These are phyloP conservation scores for Fusarium sp. DNA, from an alignment of 2,329 filamentous ascomycete species.

Conservation along the genomic window DNA sequence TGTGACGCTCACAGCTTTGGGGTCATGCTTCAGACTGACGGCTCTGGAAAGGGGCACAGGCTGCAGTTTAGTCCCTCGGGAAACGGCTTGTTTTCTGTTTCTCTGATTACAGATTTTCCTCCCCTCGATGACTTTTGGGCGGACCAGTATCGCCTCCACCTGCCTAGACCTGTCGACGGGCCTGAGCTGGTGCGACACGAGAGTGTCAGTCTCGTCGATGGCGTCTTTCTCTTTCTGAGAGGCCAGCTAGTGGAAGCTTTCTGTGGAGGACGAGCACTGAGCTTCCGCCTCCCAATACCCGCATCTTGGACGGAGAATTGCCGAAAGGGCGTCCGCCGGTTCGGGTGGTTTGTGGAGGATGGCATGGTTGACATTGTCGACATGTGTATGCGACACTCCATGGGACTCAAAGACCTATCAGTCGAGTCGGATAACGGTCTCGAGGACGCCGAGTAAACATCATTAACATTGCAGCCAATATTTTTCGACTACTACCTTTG, in stretches of 20 bases:
- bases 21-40: slow-evolving; percentile 45
- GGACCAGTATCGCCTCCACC: slow-evolving; percentile 50
- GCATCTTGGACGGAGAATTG: slow-evolving; percentile 11
- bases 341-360: slow-evolving; percentile 49
- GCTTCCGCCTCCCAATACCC: slow-evolving; percentile 43
- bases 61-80: slow-evolving; percentile 40
- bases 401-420: slow-evolving; percentile 24
- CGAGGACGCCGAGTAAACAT: slow-evolving; percentile 35
- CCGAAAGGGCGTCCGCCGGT: slow-evolving; percentile 31
- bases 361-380: slow-evolving; percentile 45
- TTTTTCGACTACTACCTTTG: neutral
- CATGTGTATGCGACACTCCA: slow-evolving; percentile 40
- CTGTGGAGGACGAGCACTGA: slow-evolving; percentile 46
- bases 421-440: slow-evolving; percentile 33
- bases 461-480: slow-evolving; percentile 9
- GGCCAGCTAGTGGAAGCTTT: slow-evolving; percentile 46
- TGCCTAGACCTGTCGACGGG: slow-evolving; percentile 49
- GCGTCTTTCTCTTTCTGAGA: slow-evolving; percentile 42
- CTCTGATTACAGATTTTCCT: slow-evolving; percentile 47
- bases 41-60: slow-evolving; percentile 41
- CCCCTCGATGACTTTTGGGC: slow-evolving; percentile 54
- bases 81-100: slow-evolving; percentile 42
- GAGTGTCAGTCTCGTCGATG: slow-evolving; percentile 40
- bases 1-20: slow-evolving; percentile 47
- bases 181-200: slow-evolving; percentile 51